Evolutionary conservation across 495 filamentous ascomycete species (phyloP).

Genomic region (Tetracladium setigerum): DNA sequence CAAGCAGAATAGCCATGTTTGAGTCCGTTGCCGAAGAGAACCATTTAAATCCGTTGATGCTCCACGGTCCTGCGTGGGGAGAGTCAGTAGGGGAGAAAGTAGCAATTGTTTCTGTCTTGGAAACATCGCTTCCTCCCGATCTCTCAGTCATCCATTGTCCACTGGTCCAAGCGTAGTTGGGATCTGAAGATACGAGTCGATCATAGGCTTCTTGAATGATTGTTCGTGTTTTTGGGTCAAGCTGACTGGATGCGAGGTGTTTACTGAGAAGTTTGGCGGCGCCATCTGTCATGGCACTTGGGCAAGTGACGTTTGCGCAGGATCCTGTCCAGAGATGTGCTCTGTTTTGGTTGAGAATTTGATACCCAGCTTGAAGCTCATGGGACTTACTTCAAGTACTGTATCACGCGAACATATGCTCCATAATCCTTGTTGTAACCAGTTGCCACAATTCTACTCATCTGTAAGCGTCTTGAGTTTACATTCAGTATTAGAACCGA

Average conservation of each 20-base stretch:
- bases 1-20: conserved; percentile 61
- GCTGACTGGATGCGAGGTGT: conserved; percentile 30
- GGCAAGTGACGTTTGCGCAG: conserved; percentile 56
- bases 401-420: conserved; percentile 41
- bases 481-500: not conserved
- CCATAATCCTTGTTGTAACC: conserved; percentile 42
- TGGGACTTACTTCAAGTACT: conserved; percentile 41
- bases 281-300: conserved; percentile 64
- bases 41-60: conserved; percentile 66
- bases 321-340: conserved; percentile 59
- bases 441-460: conserved; percentile 38
- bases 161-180: conserved; percentile 57
- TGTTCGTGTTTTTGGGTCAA: conserved; percentile 16
- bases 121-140: conserved; percentile 66
- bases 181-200: conserved; percentile 48
- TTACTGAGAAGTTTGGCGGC: conserved; percentile 52
- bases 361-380: not conserved
- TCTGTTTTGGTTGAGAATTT: conserved; percentile 19
- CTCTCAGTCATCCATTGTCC: conserved; percentile 88
- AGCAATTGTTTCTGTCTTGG: conserved; percentile 60
- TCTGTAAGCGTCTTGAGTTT: not conserved
- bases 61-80: conserved; percentile 48
- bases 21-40: conserved; percentile 71
- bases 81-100: conserved; percentile 22
- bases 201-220: conserved; percentile 45